These are phyloP conservation scores for Ophiostoma himal-ulmi DNA, from an alignment of 2,329 filamentous ascomycete species.

Conservation along the genomic window DNA sequence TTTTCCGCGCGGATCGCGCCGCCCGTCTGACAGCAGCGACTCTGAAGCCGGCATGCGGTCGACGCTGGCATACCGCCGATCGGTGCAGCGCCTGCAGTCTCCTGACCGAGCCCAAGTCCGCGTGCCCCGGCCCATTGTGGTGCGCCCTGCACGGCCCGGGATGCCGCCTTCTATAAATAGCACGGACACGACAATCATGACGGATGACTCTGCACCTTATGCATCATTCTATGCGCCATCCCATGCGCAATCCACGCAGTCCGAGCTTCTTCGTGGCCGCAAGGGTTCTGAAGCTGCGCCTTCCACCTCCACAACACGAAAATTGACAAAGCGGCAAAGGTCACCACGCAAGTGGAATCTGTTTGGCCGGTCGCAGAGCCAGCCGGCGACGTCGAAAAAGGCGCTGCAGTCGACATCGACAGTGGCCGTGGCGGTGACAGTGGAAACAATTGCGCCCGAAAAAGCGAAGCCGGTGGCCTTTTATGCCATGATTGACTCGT, in stretches of 20 bases:
- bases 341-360: conserved; percentile 60
- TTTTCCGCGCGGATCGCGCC: conserved; percentile 37
- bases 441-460: conserved; percentile 43
- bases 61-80: conserved; percentile 51
- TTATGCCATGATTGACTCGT: conserved; percentile 57
- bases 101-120: conserved; percentile 41
- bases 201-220: conserved; percentile 46
- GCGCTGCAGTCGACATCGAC: conserved; percentile 35
- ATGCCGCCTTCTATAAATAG: conserved; percentile 50
- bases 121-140: conserved; percentile 50
- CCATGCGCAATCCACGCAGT: conserved; percentile 34
- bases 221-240: conserved; percentile 26
- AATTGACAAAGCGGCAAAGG: conserved; percentile 49
- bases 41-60: conserved; percentile 47
- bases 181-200: conserved; percentile 51
- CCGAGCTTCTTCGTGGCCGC: conserved; percentile 34
- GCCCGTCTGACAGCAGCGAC: conserved; percentile 53
- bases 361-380: conserved; percentile 51
- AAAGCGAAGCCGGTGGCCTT: conserved; percentile 51
- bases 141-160: conserved; percentile 32
- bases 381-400: conserved; percentile 36
- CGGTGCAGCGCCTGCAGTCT: conserved; percentile 46
- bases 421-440: conserved; percentile 45
- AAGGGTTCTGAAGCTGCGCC: neutral
- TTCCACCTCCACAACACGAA: conserved; percentile 39